Evolutionary conservation across 108 stramenopile genomes (phyloP), one percentile per base, ranked within the genome.

Genomic region (Nitzschia putrida): DNA sequence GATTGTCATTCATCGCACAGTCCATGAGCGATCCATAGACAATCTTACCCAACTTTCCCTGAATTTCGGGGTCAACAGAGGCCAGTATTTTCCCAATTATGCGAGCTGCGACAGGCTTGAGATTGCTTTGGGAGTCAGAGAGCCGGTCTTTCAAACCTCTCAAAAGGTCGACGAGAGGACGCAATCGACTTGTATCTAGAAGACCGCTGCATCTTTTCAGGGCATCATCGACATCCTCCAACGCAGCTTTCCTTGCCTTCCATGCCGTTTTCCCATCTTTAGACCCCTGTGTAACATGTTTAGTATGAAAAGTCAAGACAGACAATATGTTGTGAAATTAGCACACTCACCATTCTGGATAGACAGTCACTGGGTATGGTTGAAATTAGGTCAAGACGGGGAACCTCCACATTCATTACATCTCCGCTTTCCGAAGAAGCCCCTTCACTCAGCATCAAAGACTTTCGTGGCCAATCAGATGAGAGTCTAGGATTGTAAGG

Each of bases 121-220:
- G 71, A 76, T 95, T 95, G 61, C 88, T 90, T 66, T 95, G 95
- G 20, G 92, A 87, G 74, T 95, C 95, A 55, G 76, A 77, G 25
- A 95, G 74, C 14, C 95, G 85, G 11, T 83, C 83, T 43, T 74
- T 58, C 25, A 95, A 59, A 21, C 75, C 84, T 45, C 83, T 34
- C 6, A 77, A 42, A n/a, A 90, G 63, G 7, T 87, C 84, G 8
- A 80, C 71, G 13, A 93, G 43, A 38, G 72, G 66, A 54, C 81
- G 83, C 76, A 88, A 57, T 42, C 69, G 68, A 8, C 49, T 29
- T 16, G 83, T 66, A 14, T 72, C 58, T 23, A 85, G 64, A 9
- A 90, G 69, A 53, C 84, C 87, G 54, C 64, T 64, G 54, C 87
- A 86, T 50, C 71, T 84, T 39, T 80, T 68, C 18, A 90, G 50